Conservation (phyloP, 495 filamentous ascomycete genomes). For the Xylona heveae region DNA sequence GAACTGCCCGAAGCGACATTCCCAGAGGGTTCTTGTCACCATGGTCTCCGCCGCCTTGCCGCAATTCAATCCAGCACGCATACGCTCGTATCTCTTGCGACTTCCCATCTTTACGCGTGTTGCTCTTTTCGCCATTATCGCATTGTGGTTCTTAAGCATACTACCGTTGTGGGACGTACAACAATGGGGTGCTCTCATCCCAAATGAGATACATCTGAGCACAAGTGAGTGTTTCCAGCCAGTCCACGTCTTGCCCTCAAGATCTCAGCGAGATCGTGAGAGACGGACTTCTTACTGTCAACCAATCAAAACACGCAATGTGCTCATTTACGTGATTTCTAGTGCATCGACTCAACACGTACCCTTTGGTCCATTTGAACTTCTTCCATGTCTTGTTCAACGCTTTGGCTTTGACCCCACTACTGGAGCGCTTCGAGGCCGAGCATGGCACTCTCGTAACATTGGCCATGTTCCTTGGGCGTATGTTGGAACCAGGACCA, state of each 20-base stretch:
- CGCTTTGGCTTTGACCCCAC: slow-evolving; percentile 51
- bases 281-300: too few species aligned
- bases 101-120: slow-evolving; percentile 74
- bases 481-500: too few species aligned
- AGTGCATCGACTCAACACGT: slow-evolving; percentile 92
- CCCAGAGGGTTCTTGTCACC: too few species aligned
- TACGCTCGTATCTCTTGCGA: slow-evolving; percentile 49
- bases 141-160: slow-evolving; percentile 43
- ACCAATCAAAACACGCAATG: too few species aligned
- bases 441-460: slow-evolving; percentile 82
- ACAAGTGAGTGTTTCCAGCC: slow-evolving; percentile 51
- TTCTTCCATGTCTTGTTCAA: slow-evolving; percentile 69
- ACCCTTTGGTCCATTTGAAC: slow-evolving; percentile 65
- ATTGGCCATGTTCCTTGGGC: slow-evolving; percentile 65
- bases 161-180: slow-evolving; percentile 44
- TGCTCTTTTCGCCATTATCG: slow-evolving; percentile 43
- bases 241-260: background rate
- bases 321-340: too few species aligned
- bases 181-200: slow-evolving; percentile 59
- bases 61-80: slow-evolving; percentile 9
- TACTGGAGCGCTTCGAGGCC: slow-evolving; percentile 83
- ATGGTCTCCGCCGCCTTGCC: slow-evolving; percentile 3
- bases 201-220: slow-evolving; percentile 44
- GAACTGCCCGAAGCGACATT: too few species aligned
- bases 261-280: too few species aligned